phyloP scores from a whole-genome alignment of 2,329 filamentous ascomycete genomes.

The Alternaria tenuissima region DNA sequence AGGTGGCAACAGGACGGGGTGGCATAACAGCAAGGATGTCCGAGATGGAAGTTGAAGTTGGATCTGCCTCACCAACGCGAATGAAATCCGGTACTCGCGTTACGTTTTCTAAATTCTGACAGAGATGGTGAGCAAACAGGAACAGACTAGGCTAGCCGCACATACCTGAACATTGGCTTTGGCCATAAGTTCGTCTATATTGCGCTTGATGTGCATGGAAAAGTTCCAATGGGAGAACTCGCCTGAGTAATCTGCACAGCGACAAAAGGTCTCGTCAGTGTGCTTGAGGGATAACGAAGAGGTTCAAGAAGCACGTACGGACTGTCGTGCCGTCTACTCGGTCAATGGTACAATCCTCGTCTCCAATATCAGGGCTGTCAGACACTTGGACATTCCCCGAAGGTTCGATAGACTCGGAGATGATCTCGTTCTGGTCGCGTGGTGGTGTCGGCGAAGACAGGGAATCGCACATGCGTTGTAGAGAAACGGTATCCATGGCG shows the following conservation, averaged over 20 bases:
- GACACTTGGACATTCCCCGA: not conserved
- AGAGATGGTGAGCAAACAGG: not conserved
- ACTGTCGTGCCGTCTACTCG: constrained; percentile 17
- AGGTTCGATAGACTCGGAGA: not conserved
- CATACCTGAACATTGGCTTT: constrained; percentile 14
- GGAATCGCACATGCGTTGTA: constrained; percentile 15
- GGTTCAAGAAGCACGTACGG: constrained; percentile 10
- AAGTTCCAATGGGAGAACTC: constrained; percentile 30
- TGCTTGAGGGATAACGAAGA: not conserved
- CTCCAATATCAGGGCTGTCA: constrained; percentile 15
- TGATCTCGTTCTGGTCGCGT: constrained; percentile 1
- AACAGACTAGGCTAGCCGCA: not conserved
- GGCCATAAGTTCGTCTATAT: constrained; percentile 21
- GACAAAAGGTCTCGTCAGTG: constrained; percentile 4
- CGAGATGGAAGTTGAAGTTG: constrained; percentile 13
- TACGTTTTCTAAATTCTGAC: constrained; percentile 5
- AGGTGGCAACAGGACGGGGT: constrained; percentile 43
- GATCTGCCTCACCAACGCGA: constrained; percentile 19
- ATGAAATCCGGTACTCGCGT: constrained; percentile 17
- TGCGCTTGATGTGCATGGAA: constrained; percentile 23
- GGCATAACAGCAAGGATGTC: constrained; percentile 17
- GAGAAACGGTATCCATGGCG: constrained; percentile 10
- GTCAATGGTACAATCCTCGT: constrained; percentile 18
- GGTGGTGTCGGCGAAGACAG: constrained; percentile 6
- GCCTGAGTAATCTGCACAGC: constrained; percentile 21